These are phyloP conservation scores for Royoungia palumana DNA, from an alignment of 768 basidiomycete species.

Conservation along the genomic window DNA sequence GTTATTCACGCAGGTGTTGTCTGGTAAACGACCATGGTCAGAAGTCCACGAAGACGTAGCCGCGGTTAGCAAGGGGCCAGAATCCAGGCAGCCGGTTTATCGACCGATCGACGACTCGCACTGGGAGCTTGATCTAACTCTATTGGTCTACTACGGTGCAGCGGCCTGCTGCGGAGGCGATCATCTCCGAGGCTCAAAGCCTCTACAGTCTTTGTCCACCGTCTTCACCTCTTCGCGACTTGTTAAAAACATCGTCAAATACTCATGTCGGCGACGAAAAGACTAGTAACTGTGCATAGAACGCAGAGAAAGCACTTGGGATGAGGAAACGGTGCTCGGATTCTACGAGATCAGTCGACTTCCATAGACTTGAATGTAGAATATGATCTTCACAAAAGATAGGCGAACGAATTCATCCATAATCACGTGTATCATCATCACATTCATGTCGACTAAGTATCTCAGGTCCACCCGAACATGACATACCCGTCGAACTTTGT, in stretches of 20 bases:
- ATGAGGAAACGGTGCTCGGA: too few relatives aligned
- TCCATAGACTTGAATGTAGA: too few relatives aligned
- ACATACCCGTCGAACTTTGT: too few relatives aligned
- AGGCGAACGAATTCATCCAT: too few relatives aligned
- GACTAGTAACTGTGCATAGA: too few relatives aligned
- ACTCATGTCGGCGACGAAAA: too few relatives aligned
- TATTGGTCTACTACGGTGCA: conserved; percentile 3
- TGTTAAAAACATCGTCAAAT: background rate
- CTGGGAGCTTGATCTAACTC: conserved; percentile 5
- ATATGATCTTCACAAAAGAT: too few relatives aligned
- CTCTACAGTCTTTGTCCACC: background rate
- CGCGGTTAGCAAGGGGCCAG: background rate
- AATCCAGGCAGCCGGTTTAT: background rate
- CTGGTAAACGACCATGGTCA: background rate
- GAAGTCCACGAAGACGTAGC: background rate
- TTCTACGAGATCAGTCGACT: too few relatives aligned
- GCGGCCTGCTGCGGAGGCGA: background rate
- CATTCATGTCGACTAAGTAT: too few relatives aligned
- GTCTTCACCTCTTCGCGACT: background rate
- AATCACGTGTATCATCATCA: too few relatives aligned
- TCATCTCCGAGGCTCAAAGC: background rate
- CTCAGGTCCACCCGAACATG: too few relatives aligned
- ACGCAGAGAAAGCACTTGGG: too few relatives aligned
- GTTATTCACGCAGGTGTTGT: background rate
- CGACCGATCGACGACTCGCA: background rate